phyloP scores from a whole-genome alignment of 345 rosid species.

The Pugionium cornutum region DNA sequence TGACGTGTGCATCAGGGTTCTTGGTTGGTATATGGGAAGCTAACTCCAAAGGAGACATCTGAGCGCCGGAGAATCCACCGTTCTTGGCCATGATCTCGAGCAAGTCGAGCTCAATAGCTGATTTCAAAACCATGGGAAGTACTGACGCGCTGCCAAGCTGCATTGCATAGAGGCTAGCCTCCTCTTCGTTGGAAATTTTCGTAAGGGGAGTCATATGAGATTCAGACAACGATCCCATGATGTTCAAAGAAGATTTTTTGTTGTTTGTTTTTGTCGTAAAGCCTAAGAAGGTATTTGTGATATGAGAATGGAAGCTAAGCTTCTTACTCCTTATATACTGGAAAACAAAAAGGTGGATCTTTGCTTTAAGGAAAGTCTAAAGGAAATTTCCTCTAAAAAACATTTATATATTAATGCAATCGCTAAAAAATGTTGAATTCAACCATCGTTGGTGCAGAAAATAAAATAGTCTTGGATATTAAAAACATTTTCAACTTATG shows the following conservation, averaged over 20 bases:
- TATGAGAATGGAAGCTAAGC: not conserved
- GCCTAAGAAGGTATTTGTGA: not conserved
- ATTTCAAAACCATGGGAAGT: not conserved
- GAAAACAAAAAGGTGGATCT: not conserved
- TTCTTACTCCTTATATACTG: not conserved
- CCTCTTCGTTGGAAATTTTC: not conserved
- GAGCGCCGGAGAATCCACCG: not conserved
- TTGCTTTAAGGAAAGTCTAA: not conserved
- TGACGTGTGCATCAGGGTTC: not conserved
- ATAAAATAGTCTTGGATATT: too few relatives aligned
- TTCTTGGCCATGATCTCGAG: not conserved
- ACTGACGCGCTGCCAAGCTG: not conserved
- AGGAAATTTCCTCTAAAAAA: not conserved
- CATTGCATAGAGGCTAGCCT: not conserved
- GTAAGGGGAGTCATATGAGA: not conserved
- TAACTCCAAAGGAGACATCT: not conserved
- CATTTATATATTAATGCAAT: too few relatives aligned
- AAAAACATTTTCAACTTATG: too few relatives aligned
- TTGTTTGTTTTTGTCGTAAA: not conserved
- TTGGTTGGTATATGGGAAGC: not conserved
- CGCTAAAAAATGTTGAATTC: too few relatives aligned
- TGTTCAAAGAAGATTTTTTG: not conserved
- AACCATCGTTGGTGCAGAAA: too few relatives aligned
- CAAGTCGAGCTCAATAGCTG: not conserved
- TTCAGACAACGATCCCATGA: not conserved